Evolutionary conservation across 345 rosid species (phyloP), one percentile per base, ranked within the genome.

Genomic region (Carallia pectinifolia): DNA sequence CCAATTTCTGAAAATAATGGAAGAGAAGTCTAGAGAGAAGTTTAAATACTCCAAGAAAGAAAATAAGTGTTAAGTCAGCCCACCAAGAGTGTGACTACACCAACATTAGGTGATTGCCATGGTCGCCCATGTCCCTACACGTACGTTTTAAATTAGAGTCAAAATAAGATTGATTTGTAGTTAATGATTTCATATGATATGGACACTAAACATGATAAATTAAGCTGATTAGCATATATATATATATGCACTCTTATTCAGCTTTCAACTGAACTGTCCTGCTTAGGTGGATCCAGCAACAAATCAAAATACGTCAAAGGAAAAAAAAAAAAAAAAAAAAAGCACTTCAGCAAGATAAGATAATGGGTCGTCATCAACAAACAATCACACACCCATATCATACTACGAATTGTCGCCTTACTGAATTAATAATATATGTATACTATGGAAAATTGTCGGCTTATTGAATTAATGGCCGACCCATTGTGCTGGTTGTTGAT

Each of bases 401-500:
- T 65, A 23, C 71, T 62, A 61, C 70, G 38, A 60, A 70, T 64
- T 74, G 76, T 23, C 23, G 23, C 23, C 23, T 23, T 23, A 23
- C 23, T 23, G 23, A 23, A 23, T 23, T 23, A 27, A 33, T 23
- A 36, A 37, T 61, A 54, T 23, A 23, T 23, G 23, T 23, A 23
- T 7, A 33, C 19, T 36, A 47, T 5, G 68, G 64, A 69, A 68
- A 63, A 54, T 48, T 66, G 77, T 40, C 64, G 65, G 48, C 73
- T 69, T 64, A 69, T 54, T 39, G 38, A 78, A 76, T 78, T 48
- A 63, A 81, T 77, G 81, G 81, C 69, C 77, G 85, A 75, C 85
- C 83, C 81, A 62, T 65, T 71, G 38, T 82, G 85, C 73, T 75
- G 85, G 83, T 66, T 79, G 69, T 68, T 77, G 81, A 76, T 69